These are phyloP conservation scores for Globisporangium parvum DNA, from an alignment of 352 stramenopile species.

Conservation along the genomic window DNA sequence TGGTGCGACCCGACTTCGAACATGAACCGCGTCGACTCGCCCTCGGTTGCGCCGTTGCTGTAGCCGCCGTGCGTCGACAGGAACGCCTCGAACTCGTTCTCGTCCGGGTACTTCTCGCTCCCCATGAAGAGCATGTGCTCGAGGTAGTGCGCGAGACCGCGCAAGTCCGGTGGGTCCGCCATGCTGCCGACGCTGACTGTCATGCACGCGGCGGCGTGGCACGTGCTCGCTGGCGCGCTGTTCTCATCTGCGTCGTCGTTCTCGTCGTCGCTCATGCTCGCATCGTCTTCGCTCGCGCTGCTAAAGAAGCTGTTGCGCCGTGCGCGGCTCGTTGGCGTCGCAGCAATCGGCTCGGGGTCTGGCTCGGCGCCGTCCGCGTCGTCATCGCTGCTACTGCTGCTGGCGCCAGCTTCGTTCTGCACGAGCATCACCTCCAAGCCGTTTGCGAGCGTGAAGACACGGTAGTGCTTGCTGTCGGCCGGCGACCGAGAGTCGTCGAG, in stretches of 20 bases:
- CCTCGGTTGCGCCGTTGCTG: constrained; percentile 90
- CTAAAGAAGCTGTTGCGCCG: constrained; percentile 16
- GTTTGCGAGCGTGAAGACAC: constrained; percentile 57
- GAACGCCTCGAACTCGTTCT: constrained; percentile 90
- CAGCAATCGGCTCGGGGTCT: constrained; percentile 1
- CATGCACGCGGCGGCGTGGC: constrained; percentile 42
- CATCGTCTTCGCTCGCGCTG: constrained; percentile 12
- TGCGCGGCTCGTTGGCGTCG: background rate
- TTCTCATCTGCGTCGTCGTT: constrained; percentile 11
- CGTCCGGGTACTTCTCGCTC: constrained; percentile 85
- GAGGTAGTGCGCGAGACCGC: constrained; percentile 77
- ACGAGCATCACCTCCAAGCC: constrained; percentile 61
- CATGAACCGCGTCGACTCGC: constrained; percentile 86
- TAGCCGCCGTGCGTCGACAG: constrained; percentile 82
- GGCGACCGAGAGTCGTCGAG: constrained; percentile 50
- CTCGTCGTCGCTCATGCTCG: constrained; percentile 10
- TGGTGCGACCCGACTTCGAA: constrained; percentile 76
- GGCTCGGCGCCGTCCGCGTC: background rate
- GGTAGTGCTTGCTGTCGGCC: constrained; percentile 66
- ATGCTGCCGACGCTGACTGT: constrained; percentile 56
- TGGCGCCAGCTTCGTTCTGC: constrained; percentile 23
- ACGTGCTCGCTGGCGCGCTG: constrained; percentile 12
- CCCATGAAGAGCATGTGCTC: constrained; percentile 95
- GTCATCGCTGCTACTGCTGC: background rate
- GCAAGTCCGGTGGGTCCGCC: constrained; percentile 43